Conservation (phyloP, 352 stramenopile genomes). For the Globisporangium irregulare region DNA sequence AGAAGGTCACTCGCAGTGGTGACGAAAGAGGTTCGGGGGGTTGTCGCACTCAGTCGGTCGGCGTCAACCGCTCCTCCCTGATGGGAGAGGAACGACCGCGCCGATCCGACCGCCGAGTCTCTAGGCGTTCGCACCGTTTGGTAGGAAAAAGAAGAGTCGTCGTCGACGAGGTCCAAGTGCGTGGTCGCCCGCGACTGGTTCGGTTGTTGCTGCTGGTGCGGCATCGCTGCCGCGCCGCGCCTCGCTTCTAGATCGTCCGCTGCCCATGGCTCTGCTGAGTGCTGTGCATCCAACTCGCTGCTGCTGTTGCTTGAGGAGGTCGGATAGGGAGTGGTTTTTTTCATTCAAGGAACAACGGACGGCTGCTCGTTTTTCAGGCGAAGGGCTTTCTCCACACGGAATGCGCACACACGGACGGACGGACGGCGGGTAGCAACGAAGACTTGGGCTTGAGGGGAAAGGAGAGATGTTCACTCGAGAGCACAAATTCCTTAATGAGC, state of each 20-base stretch:
- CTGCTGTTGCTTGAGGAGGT: slow-evolving; percentile 12
- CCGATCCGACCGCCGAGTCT: slow-evolving; percentile 26
- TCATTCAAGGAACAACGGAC: slow-evolving; percentile 21
- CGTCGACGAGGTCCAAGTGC: slow-evolving; percentile 20
- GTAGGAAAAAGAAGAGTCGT: slow-evolving; percentile 59
- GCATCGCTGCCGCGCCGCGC: neutral
- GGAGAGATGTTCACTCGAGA: slow-evolving; percentile 10
- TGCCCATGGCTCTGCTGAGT: slow-evolving; percentile 12
- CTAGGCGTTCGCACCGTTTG: slow-evolving; percentile 62
- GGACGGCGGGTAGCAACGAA: neutral
- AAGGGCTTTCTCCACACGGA: slow-evolving; percentile 18
- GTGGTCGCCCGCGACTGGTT: slow-evolving; percentile 3
- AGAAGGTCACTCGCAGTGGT: slow-evolving; percentile 13
- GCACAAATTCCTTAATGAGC: slow-evolving; percentile 19
- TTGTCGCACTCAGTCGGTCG: slow-evolving; percentile 18
- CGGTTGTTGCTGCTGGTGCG: no score
- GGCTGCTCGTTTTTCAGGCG: slow-evolving; percentile 12
- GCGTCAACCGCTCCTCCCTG: slow-evolving; percentile 1
- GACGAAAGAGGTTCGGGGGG: slow-evolving; percentile 23
- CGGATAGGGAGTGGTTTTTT: slow-evolving; percentile 21
- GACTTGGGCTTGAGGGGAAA: slow-evolving; percentile 1
- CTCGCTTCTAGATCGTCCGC: slow-evolving; percentile 17
- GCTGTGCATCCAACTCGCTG: slow-evolving; percentile 16
- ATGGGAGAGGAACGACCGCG: slow-evolving; percentile 13
- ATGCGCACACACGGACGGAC: neutral